Conservation (phyloP, 768 basidiomycete genomes). For the Rhizopogon rudus region DNA sequence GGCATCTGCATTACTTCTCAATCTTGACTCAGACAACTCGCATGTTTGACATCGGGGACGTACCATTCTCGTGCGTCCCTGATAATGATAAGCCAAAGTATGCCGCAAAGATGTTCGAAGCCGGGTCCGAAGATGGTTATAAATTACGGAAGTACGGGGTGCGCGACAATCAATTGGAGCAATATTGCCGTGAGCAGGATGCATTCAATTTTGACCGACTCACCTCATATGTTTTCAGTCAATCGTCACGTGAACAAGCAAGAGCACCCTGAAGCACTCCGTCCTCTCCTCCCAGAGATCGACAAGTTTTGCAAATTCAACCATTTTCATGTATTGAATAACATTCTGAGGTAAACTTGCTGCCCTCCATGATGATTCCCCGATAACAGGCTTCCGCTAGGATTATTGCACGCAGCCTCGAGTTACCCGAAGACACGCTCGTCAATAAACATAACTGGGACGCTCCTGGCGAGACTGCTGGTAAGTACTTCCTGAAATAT, state of each 20-base stretch:
- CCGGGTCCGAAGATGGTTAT: conserved; percentile 47
- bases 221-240: conserved; percentile 12
- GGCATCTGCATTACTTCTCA: no score
- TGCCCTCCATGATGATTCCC: neutral
- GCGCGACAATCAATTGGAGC: conserved; percentile 51
- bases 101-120: conserved; percentile 33
- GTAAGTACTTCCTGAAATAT: no score
- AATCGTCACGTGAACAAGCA: conserved; percentile 38
- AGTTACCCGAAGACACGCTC: conserved; percentile 41
- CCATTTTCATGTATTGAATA: conserved; percentile 23
- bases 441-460: conserved; percentile 32
- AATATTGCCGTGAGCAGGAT: conserved; percentile 48
- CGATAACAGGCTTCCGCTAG: conserved; percentile 10
- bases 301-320: conserved; percentile 21
- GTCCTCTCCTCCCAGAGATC: conserved; percentile 25
- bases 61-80: conserved; percentile 36
- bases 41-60: conserved; percentile 45
- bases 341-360: conserved; percentile 14
- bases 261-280: conserved; percentile 21
- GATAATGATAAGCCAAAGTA: conserved; percentile 40
- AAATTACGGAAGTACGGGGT: conserved; percentile 49
- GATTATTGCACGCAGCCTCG: conserved; percentile 38
- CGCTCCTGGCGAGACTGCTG: no score
- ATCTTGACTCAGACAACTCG: conserved; percentile 30
- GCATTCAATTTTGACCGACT: neutral